These are phyloP conservation scores for Poterioochromonas sp. DNA, from an alignment of 352 stramenopile genomes.

Conservation along the genomic window DNA sequence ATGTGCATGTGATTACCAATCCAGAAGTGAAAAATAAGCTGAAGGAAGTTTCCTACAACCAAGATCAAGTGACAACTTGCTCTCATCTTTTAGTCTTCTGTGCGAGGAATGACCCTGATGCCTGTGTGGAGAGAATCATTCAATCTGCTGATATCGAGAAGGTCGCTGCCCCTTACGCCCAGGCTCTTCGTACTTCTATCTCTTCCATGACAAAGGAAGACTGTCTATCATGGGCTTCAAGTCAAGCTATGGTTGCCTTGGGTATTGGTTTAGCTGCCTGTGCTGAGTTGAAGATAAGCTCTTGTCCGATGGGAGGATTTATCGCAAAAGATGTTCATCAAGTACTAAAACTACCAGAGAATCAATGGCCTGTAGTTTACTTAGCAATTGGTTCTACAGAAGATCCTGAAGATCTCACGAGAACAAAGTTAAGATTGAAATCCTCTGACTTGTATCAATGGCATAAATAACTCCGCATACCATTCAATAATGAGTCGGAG, in stretches of 20 bases:
- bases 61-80: not conserved
- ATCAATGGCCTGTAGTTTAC: not conserved
- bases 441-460: no score
- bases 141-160: not conserved
- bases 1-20: not conserved
- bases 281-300: not conserved
- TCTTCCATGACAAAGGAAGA: no score
- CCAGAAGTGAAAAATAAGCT: not conserved
- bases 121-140: not conserved
- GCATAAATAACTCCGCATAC: no score
- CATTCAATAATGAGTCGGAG: no score
- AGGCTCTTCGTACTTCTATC: not conserved
- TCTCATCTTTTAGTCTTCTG: slow-evolving; percentile 17
- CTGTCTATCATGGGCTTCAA: not conserved
- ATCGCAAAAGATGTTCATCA: not conserved
- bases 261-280: not conserved
- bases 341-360: not conserved
- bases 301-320: slow-evolving; percentile 3
- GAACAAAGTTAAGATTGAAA: no score
- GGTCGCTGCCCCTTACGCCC: not conserved
- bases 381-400: not conserved
- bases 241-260: not conserved
- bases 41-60: not conserved
- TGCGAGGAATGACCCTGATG: not conserved
- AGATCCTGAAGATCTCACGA: no score